Evolutionary conservation across 2,329 filamentous ascomycete species (phyloP), one percentile per base, ranked within the genome.

Genomic region (Calonectria multiphialidica): DNA sequence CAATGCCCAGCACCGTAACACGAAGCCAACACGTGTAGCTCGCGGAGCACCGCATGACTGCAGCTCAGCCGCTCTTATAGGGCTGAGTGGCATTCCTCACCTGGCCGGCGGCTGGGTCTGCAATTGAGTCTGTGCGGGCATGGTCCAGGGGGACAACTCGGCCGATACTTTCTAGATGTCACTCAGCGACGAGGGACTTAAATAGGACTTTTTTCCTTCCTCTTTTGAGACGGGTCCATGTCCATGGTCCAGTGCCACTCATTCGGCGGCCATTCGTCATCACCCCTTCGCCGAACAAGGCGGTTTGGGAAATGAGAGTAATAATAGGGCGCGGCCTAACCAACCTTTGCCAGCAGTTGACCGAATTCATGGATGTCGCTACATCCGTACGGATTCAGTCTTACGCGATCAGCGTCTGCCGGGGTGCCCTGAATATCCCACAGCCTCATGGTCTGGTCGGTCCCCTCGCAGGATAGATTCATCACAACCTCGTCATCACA

Each of bases 61-160:
- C 69, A 71, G 69, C 64, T 63, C 40, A 67, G 64, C 63, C 49
- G 47, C 63, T 47, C 35, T 49, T 71, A 50, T 71, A 71, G 69
- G 69, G 69, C 69, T 71, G 69, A 71, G 64, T 57, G 57, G 47
- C 55, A 67, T 71, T 53, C 50, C 37, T 70, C 61, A 33, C 42
- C 68, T 45, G 30, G 49, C 40, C 37, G 69, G 40, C 10, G 30
- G 63, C 40, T 10, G 44, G 45, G 47, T 45, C 59, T 57, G 55
- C 37, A 21, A 45, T 37, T 30, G 49, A 49, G 69, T 37, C 57
- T 55, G 69, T 71, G 69, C 69, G 45, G 45, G 30, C 28, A 71
- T 66, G 57, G 64, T 57, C 42, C 47, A 44, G 45, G 64, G 49
- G 47, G 45, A 37, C 10, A 33, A 67, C 69, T 71, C 64, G 69